phyloP scores from a whole-genome alignment of 192 early-diverging fungal species.

The Coemansia sp. region DNA sequence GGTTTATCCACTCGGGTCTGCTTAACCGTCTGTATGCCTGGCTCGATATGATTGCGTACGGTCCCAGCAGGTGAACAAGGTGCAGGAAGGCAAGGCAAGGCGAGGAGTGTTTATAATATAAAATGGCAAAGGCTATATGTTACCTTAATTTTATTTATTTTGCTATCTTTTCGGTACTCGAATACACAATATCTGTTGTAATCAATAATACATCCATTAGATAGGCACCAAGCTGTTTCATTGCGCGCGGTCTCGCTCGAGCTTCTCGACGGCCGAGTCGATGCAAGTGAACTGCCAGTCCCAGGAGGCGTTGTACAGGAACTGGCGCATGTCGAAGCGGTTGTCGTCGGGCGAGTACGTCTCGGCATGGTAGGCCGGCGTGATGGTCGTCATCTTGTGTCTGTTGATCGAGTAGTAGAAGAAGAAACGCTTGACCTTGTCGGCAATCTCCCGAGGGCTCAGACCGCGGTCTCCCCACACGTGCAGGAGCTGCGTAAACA shows the following conservation, averaged over 20 bases:
- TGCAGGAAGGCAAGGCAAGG: no score
- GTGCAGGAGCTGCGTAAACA: conserved; percentile 88
- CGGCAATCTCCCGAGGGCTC: conserved; percentile 62
- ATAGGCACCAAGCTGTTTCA: no score
- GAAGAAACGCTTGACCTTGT: conserved; percentile 95
- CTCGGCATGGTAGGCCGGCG: conserved; percentile 93
- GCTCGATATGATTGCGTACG: conserved; percentile 49
- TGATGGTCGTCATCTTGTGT: conserved; percentile 97
- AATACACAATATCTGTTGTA: no score
- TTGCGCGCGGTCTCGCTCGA: background rate
- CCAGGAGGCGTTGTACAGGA: conserved; percentile 92
- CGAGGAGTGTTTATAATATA: no score
- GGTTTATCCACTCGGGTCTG: conserved; percentile 62
- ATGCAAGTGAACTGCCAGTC: conserved; percentile 89
- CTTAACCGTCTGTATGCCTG: conserved; percentile 61
- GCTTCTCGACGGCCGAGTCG: conserved; percentile 58
- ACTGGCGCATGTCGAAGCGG: conserved; percentile 93
- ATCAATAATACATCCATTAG: no score
- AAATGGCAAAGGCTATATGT: background rate
- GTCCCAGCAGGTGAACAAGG: conserved; percentile 5
- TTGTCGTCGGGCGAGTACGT: conserved; percentile 97
- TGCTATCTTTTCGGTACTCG: background rate
- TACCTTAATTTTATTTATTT: background rate
- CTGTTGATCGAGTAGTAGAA: conserved; percentile 96
- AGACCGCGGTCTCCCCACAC: conserved; percentile 57